phyloP scores from a whole-genome alignment of 2,329 filamentous ascomycete species.

The Aureobasidium sp. region DNA sequence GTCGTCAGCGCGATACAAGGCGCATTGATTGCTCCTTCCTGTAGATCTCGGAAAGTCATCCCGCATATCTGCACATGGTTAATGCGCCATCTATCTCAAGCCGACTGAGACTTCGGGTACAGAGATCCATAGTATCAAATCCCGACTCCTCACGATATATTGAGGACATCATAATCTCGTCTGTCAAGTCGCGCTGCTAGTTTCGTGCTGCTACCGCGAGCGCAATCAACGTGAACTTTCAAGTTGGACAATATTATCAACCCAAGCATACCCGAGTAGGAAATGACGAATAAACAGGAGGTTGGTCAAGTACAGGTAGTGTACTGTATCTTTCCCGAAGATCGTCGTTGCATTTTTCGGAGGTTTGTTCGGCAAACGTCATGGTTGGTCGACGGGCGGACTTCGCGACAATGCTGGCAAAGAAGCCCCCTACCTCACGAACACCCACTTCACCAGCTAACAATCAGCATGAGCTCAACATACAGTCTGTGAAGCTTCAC shows the following conservation, averaged over 20 bases:
- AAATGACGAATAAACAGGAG: neutral
- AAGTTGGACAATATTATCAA: neutral
- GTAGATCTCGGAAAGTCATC: neutral
- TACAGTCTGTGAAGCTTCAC: no score
- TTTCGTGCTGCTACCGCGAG: no score
- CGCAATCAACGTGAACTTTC: no score
- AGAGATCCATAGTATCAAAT: neutral
- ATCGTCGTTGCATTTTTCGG: neutral
- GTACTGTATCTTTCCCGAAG: neutral
- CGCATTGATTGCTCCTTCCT: neutral
- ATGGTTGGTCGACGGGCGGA: conserved; percentile 6
- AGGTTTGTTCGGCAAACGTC: conserved; percentile 7
- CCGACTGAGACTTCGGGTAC: neutral
- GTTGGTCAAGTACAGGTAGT: neutral
- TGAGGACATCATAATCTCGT: neutral
- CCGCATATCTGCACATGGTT: neutral
- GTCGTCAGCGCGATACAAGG: neutral
- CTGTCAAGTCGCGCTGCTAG: neutral
- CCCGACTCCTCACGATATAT: neutral
- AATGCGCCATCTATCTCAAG: neutral
- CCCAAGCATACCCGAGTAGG: neutral
- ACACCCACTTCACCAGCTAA: neutral
- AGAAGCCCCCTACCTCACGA: neutral
- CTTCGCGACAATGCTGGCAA: neutral
- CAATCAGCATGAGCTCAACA: neutral